phyloP scores from a whole-genome alignment of 805 yeast species.

The Barnettozyma wickerhamii region DNA sequence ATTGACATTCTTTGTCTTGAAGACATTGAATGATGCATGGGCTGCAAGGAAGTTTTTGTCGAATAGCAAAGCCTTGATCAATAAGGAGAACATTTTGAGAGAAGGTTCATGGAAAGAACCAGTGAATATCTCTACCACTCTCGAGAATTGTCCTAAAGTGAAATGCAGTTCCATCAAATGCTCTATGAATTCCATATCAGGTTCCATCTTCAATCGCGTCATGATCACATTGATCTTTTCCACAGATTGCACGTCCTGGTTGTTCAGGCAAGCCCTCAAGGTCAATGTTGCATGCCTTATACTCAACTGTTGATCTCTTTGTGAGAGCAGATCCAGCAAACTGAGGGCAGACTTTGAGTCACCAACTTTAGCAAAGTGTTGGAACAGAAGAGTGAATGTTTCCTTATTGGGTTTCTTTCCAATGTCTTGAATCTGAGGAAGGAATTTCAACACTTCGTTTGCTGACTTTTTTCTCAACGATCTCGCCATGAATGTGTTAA shows the following conservation, averaged over 20 bases:
- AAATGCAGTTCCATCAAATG: constrained; percentile 15
- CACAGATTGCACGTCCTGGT: constrained; percentile 9
- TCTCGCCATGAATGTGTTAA: constrained; percentile 5
- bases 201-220: constrained; percentile 12
- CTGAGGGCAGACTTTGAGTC: constrained; percentile 17
- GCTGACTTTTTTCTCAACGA: background rate
- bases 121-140: constrained; percentile 11
- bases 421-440: constrained; percentile 6
- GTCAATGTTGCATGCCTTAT: constrained; percentile 10
- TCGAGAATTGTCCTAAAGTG: constrained; percentile 9
- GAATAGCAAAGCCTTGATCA: constrained; percentile 18
- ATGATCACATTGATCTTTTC: constrained; percentile 11
- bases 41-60: constrained; percentile 11
- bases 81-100: constrained; percentile 7
- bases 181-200: constrained; percentile 11
- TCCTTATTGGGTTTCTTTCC: constrained; percentile 9
- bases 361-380: constrained; percentile 19
- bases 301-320: constrained; percentile 3
- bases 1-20: background rate
- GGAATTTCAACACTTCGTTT: background rate
- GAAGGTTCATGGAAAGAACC: constrained; percentile 1
- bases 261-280: constrained; percentile 12
- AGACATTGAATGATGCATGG: constrained; percentile 4
- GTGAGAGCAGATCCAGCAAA: constrained; percentile 13
- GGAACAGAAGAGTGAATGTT: constrained; percentile 15